Evolutionary conservation across 352 stramenopile genomes (phyloP), one percentile per base, ranked within the genome.

Genomic region (Albugo candida): DNA sequence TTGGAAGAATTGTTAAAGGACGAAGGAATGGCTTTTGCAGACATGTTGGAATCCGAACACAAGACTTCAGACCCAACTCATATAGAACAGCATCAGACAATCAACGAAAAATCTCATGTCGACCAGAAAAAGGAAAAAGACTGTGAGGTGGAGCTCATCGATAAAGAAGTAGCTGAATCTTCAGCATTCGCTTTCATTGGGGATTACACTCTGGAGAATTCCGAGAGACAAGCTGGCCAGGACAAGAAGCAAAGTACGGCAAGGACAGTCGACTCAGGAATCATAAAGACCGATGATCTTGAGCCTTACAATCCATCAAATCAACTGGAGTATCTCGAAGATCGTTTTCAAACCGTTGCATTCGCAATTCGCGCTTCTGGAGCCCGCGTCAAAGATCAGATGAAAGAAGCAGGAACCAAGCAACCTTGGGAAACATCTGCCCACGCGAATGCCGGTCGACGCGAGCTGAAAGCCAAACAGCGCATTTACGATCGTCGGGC

Each of bases 401-500:
- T 92, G 75, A 93, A 93, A 54, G 79, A 93, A 47, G 75, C 79
- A 17, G 75, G 70, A 16, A 86, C 74, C 5, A 87, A 85, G 41
- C 73, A 84, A 52, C 73, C 71, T 6, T 88, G 70, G 77, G 73
- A 83, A 41, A 67, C 63, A 31, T 87, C 66, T 4, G 61, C 67
- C 12, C 55, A 73, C 4, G 70, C 72, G 11, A 70, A 62, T 8
- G 75, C 76, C 5, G 74, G 80, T 1, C 59, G 71, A 27, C 60
- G 80, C 11, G 80, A 93, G 47, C 66, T 93, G 19, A 86, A 87
- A 55, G 80, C 80, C 11, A 93, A 93, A 64, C 68, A 87, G 54
- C 68, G 73, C 19, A 65, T 93, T 36, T 67, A 86, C 51, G 80
- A 82, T 44, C 62, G 73, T 6, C 67, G 70, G 16, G 67, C 81